phyloP scores from a whole-genome alignment of 2,329 filamentous ascomycete genomes.

The Sarocladiaceae sp. region DNA sequence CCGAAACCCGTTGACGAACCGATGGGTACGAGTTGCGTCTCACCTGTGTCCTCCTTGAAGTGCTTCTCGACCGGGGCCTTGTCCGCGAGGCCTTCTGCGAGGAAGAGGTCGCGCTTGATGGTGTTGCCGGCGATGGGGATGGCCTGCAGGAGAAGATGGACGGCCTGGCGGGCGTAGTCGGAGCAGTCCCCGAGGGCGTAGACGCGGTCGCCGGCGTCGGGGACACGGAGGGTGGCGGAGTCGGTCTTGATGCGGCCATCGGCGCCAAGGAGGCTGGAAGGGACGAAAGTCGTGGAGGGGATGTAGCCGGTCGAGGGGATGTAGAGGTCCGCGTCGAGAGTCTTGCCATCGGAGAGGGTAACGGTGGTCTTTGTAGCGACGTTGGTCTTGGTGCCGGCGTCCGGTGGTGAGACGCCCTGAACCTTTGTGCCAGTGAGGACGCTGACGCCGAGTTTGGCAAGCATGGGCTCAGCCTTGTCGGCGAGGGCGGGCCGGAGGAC shows the following conservation, averaged over 20 bases:
- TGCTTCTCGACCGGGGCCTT: conserved; percentile 15
- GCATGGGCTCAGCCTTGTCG: conserved; percentile 4
- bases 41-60: conserved; percentile 35
- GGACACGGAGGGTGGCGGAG: conserved; percentile 27
- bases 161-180: conserved; percentile 30
- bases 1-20: conserved; percentile 39
- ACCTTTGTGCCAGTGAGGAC: conserved; percentile 3
- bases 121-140: conserved; percentile 40
- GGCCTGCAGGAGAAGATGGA: conserved; percentile 34
- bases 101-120: conserved; percentile 41
- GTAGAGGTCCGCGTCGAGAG: conserved; percentile 48
- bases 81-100: conserved; percentile 21
- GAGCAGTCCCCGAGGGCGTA: conserved; percentile 42
- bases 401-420: neutral
- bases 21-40: conserved; percentile 42
- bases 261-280: conserved; percentile 29
- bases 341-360: conserved; percentile 35
- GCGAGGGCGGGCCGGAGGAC: conserved; percentile 2
- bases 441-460: conserved; percentile 39
- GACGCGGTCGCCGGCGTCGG: conserved; percentile 24
- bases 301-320: conserved; percentile 48
- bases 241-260: conserved; percentile 33
- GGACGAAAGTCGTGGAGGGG: conserved; percentile 50
- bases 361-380: conserved; percentile 32
- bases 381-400: conserved; percentile 17